Conservation (phyloP, 768 basidiomycete species). For the Tylopilus felleus region DNA sequence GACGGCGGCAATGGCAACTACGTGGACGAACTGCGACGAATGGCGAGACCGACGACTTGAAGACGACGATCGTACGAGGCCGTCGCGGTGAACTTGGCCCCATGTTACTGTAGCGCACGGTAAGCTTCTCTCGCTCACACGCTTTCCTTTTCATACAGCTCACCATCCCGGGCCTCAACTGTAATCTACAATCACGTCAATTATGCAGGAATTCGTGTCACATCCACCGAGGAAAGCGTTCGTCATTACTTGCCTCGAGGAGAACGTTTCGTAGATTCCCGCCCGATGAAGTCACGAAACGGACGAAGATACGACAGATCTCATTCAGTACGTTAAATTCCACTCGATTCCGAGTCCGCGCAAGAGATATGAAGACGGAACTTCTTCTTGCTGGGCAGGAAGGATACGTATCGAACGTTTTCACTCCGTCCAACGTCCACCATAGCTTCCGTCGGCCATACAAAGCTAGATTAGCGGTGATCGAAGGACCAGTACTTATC, state of each 20-base stretch:
- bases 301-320: conserved; percentile 40
- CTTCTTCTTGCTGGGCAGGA: neutral
- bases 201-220: conserved; percentile 38
- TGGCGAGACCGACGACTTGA: neutral
- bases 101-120: neutral
- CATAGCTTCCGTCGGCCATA: conserved; percentile 1
- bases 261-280: conserved; percentile 18
- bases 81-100: neutral
- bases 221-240: conserved; percentile 37
- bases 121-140: conserved; percentile 4
- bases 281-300: conserved; percentile 3
- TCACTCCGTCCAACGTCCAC: conserved; percentile 11
- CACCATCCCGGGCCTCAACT: neutral
- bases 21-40: conserved; percentile 11
- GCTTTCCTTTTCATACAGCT: neutral
- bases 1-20: conserved; percentile 9
- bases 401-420: neutral
- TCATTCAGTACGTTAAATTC: conserved; percentile 31
- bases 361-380: neutral
- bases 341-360: neutral
- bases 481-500: neutral
- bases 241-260: conserved; percentile 34
- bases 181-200: conserved; percentile 21
- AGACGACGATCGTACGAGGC: neutral
- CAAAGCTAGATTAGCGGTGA: conserved; percentile 11